These are phyloP conservation scores for Cucurbitaria berberidis DNA, from an alignment of 2,329 filamentous ascomycete species.

Conservation along the genomic window DNA sequence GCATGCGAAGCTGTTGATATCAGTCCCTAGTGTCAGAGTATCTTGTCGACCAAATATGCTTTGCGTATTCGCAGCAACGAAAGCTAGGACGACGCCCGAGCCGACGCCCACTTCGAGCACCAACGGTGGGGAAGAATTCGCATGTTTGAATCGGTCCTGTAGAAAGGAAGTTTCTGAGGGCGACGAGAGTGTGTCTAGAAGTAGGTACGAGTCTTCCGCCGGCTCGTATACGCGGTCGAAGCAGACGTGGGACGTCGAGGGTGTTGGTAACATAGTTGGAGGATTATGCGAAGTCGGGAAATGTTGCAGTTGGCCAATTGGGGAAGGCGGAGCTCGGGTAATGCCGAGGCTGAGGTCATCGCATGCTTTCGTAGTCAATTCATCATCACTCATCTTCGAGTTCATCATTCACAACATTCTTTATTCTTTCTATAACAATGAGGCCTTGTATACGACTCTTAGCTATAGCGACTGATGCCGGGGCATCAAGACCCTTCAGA, in stretches of 20 bases:
- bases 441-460: slow-evolving; percentile 37
- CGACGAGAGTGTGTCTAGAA: slow-evolving; percentile 88
- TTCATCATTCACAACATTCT: neutral
- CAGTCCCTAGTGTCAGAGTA: slow-evolving; percentile 76
- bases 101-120: slow-evolving; percentile 88
- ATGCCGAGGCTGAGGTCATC: slow-evolving; percentile 37
- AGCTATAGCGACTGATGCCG: slow-evolving; percentile 45
- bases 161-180: slow-evolving; percentile 72
- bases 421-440: slow-evolving; percentile 29
- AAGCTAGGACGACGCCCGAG: slow-evolving; percentile 92
- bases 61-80: slow-evolving; percentile 76
- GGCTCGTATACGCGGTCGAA: slow-evolving; percentile 93
- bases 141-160: slow-evolving; percentile 62
- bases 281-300: slow-evolving; percentile 18
- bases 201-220: slow-evolving; percentile 91
- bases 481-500: slow-evolving; percentile 43
- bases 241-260: slow-evolving; percentile 87
- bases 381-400: slow-evolving; percentile 14
- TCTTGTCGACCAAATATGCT: slow-evolving; percentile 74
- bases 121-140: slow-evolving; percentile 53
- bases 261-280: slow-evolving; percentile 81
- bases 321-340: slow-evolving; percentile 19
- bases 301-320: slow-evolving; percentile 27
- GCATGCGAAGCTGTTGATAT: slow-evolving; percentile 87
- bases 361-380: slow-evolving; percentile 4